Base-by-base conservation (phyloP, 345 rosid species). In the Viola odorata region DNA sequence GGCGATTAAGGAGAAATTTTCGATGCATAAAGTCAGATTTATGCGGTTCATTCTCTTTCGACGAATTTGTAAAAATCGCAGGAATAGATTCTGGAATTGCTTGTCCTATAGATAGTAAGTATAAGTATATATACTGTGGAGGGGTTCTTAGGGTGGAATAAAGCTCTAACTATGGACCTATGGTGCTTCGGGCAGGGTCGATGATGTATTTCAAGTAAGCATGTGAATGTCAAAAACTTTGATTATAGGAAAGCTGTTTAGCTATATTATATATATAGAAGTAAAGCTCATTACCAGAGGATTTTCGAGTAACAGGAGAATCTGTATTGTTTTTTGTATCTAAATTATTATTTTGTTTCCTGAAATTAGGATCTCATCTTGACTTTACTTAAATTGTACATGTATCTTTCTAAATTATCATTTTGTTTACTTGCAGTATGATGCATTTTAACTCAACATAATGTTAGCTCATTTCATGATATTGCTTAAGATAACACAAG, bases 1-100 rank as follows among this genome's bases (percentile, higher is more conserved):
- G 52, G 70, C 66, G 13, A 63, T 51, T 58, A 63, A 64, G 58
- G 71, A 23, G 32, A 23, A 23, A 23, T 76, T 69, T 47, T 13
- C 59, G 38, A 11, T n/a, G 68, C 40, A 23, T 44, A 17, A 10
- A 37, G 74, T 53, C 50, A 55, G 61, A 55, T 73, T 70, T 60
- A 32, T 78, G 80, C 70, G 77, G 64, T 69, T 73, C 57, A 65
- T 75, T 71, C 41, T 8, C 57, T 61, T 60, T 16, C 63, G 69
- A 61, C 44, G 32, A 23, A 41, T 73, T 50, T 85, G 83, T 85
- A 78, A 73, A 83, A 79, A 83, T 74, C 70, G 63, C 37, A 67
- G 73, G 70, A 76, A 62, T 53, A 69, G 72, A 69, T 79, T 72
- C 79, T 68, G 70, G 55, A 49, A 75, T 63, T 71, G 66, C 67